Evolutionary conservation across 257 asterid genomes (phyloP), one percentile per base, ranked within the genome.

Genomic region (Solanum acaule): DNA sequence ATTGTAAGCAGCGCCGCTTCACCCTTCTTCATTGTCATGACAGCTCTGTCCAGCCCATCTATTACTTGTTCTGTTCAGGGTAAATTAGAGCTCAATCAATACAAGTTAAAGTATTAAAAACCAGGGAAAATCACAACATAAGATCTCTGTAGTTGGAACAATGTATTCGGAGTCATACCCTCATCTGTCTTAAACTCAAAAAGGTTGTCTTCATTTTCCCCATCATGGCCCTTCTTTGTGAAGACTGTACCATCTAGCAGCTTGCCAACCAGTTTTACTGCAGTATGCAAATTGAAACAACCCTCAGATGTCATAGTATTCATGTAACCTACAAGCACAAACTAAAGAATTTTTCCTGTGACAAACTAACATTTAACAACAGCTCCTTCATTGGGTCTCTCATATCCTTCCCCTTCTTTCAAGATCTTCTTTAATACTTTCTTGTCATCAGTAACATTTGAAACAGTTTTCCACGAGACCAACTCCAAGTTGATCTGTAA

Each of bases 121-220:
- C n/a, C 16, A 81, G 83, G 18, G 46, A 27, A 83, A 82, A 18
- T 86, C 25, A 65, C 38, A 78, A 38, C 6, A 13, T 23, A 40
- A 70, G n/a, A 18, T 76, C 63, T 34, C 37, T 13, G 1, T 1
- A 56, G 3, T 20, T 11, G 25, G 72, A 46, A n/a, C 6, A 46
- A 71, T 20, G 67, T 27, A 81, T 49, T 3, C 4, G 20, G 37
- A 27, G 29, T 5, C 29, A 40, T 88, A 94, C 98, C 98, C 87
- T 94, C 98, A 71, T 95, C 98, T 0, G 93, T 91, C 90, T 93
- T 94, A 84, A 95, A 95, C 90, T 91, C 96, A 18, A 95, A 93
- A 59, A 93, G 95, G 29, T 90, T 93, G 38, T 91, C 92, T 73
- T 95, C 97, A 63, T 88, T 87, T 20, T 90, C 93, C 2, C 91